These are phyloP conservation scores for Cnidoscolus chayamansa DNA, from an alignment of 441 rosid species.

Conservation along the genomic window DNA sequence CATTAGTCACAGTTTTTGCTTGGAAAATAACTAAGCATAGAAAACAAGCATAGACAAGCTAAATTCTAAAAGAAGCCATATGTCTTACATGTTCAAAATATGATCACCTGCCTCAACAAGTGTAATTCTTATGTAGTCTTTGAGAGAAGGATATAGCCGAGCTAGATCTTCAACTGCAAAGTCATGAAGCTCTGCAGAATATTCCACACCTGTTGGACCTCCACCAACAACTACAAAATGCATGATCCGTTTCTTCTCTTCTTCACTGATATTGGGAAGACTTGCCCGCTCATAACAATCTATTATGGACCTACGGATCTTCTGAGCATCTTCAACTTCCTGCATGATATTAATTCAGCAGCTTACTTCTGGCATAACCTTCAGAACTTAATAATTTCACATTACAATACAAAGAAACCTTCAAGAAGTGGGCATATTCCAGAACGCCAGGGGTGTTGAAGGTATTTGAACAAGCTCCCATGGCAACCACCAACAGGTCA, in stretches of 20 bases:
- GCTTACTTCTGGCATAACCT: neutral
- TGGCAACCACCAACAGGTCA: constrained; percentile 77
- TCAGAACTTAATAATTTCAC: neutral
- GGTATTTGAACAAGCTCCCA: constrained; percentile 88
- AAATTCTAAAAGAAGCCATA: constrained; percentile 11
- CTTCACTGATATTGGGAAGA: constrained; percentile 67
- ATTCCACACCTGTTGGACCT: constrained; percentile 93
- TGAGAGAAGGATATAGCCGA: constrained; percentile 56
- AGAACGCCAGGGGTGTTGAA: constrained; percentile 89
- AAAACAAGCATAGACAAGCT: neutral
- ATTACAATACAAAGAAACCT: constrained; percentile 40
- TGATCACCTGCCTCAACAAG: constrained; percentile 85
- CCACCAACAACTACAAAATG: constrained; percentile 93
- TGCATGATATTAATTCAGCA: constrained; percentile 23
- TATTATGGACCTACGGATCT: constrained; percentile 64
- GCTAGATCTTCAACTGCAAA: constrained; percentile 66
- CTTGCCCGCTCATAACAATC: constrained; percentile 78
- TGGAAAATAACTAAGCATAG: neutral
- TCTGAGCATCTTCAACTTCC: constrained; percentile 93
- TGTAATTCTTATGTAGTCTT: constrained; percentile 55
- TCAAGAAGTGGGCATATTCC: constrained; percentile 79
- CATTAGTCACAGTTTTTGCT: too few relatives aligned
- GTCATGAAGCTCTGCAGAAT: constrained; percentile 87
- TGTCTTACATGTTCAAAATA: constrained; percentile 74
- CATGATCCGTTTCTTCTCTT: constrained; percentile 68